phyloP scores from a whole-genome alignment of 805 yeast species.

The Lachancea fermentati region DNA sequence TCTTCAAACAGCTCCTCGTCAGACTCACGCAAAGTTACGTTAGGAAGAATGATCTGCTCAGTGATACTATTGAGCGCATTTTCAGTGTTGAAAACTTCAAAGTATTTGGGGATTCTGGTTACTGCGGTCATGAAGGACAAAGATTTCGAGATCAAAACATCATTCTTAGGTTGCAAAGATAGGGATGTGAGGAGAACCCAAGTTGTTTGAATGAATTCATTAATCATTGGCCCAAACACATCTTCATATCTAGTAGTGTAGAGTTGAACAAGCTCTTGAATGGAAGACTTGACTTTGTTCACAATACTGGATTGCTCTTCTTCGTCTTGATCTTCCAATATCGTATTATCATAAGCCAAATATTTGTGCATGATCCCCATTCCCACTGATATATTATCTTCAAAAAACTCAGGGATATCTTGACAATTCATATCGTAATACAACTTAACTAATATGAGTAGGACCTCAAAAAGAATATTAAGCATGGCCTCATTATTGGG shows the following conservation, averaged over 20 bases:
- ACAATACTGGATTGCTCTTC: slow-evolving; percentile 63
- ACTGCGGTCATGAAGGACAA: slow-evolving; percentile 79
- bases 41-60: slow-evolving; percentile 82
- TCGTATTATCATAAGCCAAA: slow-evolving; percentile 51
- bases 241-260: slow-evolving; percentile 91
- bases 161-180: slow-evolving; percentile 72
- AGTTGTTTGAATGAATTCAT: slow-evolving; percentile 70
- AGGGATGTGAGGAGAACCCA: slow-evolving; percentile 70
- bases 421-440: slow-evolving; percentile 95
- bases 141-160: slow-evolving; percentile 74
- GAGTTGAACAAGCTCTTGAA: slow-evolving; percentile 77
- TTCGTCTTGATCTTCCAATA: slow-evolving; percentile 49
- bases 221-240: slow-evolving; percentile 73
- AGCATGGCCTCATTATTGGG: slow-evolving; percentile 45
- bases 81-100: slow-evolving; percentile 56
- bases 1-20: slow-evolving; percentile 95
- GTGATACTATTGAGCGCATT: slow-evolving; percentile 68
- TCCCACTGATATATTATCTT: slow-evolving; percentile 73
- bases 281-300: slow-evolving; percentile 70
- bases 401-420: slow-evolving; percentile 97
- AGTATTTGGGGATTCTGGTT: slow-evolving; percentile 62
- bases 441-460: slow-evolving; percentile 67
- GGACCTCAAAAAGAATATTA: slow-evolving; percentile 56
- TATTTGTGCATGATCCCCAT: slow-evolving; percentile 83
- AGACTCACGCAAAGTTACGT: slow-evolving; percentile 73